Conservation (phyloP, 768 basidiomycete species). For the Kwoniella pini region DNA sequence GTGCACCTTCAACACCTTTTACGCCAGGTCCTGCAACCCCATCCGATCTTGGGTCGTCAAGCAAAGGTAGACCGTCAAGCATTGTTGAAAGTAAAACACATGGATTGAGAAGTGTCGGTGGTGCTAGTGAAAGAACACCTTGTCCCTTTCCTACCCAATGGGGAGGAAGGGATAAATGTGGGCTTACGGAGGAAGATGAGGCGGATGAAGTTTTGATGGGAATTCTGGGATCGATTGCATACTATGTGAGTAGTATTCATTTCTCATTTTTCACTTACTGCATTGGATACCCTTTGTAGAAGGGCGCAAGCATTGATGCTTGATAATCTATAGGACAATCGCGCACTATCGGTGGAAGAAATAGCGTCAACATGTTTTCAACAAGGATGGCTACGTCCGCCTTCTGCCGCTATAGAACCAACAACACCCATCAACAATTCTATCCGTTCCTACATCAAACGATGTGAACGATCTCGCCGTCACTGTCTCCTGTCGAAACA, state of each 20-base stretch:
- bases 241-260: conserved; percentile 28
- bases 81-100: conserved; percentile 35
- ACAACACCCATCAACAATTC: conserved; percentile 37
- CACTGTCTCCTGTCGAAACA: conserved; percentile 39
- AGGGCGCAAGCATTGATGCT: conserved; percentile 5
- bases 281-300: neutral
- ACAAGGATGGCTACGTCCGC: conserved; percentile 45
- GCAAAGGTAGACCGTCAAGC: conserved; percentile 1
- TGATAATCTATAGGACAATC: conserved; percentile 35
- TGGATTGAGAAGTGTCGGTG: conserved; percentile 37
- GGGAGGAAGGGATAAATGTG: conserved; percentile 45
- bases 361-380: conserved; percentile 38
- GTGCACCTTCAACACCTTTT: conserved; percentile 20
- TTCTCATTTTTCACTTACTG: neutral
- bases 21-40: conserved; percentile 17
- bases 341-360: conserved; percentile 44
- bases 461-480: conserved; percentile 33
- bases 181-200: conserved; percentile 43
- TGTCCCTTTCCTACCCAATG: conserved; percentile 43
- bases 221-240: conserved; percentile 35
- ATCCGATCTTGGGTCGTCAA: conserved; percentile 1
- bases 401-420: conserved; percentile 46
- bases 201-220: conserved; percentile 48
- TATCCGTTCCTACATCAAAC: conserved; percentile 42
- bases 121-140: conserved; percentile 33